Evolutionary conservation across 176 grass and related monocot genomes (phyloP).

Genomic region (Poa pratensis): DNA sequence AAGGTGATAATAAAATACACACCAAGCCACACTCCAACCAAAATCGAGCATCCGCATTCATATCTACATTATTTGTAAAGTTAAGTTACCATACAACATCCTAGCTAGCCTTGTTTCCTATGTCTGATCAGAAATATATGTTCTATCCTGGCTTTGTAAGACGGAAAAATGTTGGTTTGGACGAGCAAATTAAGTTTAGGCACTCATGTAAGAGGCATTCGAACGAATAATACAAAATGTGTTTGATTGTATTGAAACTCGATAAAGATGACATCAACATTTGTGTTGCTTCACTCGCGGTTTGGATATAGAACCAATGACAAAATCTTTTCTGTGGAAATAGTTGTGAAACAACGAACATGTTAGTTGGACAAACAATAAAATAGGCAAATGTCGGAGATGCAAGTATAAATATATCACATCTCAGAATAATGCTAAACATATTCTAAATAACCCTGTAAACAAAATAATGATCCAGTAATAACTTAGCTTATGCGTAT

Average conservation of each 20-base stretch:
- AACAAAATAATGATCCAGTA: not conserved
- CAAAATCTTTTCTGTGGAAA: not conserved
- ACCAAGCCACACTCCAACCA: not conserved
- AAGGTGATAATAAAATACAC: not conserved
- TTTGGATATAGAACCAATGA: not conserved
- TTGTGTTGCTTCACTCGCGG: not conserved
- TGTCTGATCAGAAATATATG: not conserved
- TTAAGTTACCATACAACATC: not conserved
- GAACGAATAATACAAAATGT: too few relatives aligned
- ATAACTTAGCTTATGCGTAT: not conserved
- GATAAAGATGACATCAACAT: not conserved
- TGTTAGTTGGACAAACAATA: not conserved
- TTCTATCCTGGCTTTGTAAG: not conserved
- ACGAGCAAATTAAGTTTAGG: too few relatives aligned
- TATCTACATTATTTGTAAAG: not conserved
- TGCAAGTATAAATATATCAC: not conserved
- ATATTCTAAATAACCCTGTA: not conserved
- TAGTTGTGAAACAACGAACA: not conserved
- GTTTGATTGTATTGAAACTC: too few relatives aligned
- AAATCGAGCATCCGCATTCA: not conserved
- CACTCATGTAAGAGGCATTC: too few relatives aligned
- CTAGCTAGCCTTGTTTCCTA: not conserved
- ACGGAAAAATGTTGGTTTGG: too few relatives aligned
- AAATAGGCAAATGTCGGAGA: not conserved
- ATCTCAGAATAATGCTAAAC: not conserved